Percentiles rank a stretch among this genome's conserved stretches.
Conservation (phyloP, 495 filamentous ascomycete genomes). For the Daldinia decipiens region DNA sequence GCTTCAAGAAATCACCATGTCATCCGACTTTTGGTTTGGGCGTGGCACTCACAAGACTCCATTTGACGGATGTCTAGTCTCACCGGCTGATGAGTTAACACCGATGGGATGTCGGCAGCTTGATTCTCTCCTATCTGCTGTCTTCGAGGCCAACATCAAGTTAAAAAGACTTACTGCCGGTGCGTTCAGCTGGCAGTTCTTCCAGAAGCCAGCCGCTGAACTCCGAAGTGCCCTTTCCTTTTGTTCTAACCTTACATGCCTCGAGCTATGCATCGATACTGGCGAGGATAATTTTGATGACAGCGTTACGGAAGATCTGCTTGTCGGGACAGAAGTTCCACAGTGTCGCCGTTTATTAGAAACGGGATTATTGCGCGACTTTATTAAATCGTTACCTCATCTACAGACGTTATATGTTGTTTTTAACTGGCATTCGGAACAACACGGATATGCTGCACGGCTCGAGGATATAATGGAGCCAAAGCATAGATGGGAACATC, state of each 20-base stretch:
- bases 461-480: conserved; percentile 33
- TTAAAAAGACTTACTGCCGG: conserved; percentile 24
- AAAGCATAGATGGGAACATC: conserved; percentile 29
- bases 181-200: conserved; percentile 19
- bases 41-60: conserved; percentile 1
- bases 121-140: conserved; percentile 25
- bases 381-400: conserved; percentile 24
- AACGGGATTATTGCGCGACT: conserved; percentile 26
- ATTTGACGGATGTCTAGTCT: conserved; percentile 6
- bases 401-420: conserved; percentile 22
- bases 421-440: conserved; percentile 19
- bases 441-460: conserved; percentile 14
- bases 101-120: conserved; percentile 23
- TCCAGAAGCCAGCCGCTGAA: conserved; percentile 26
- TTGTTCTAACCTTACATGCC: conserved; percentile 25
- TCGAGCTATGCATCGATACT: conserved; percentile 30
- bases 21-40: conserved; percentile 11
- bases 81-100: neutral
- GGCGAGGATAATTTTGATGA: neutral
- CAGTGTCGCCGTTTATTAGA: conserved; percentile 18
- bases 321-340: conserved; percentile 8
- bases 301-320: neutral
- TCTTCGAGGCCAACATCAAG: conserved; percentile 18
- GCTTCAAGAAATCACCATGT: conserved; percentile 26
- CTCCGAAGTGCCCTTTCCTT: conserved; percentile 13